Evolutionary conservation across 257 asterid genomes (phyloP).

Genomic region (Scutellaria barbata): DNA sequence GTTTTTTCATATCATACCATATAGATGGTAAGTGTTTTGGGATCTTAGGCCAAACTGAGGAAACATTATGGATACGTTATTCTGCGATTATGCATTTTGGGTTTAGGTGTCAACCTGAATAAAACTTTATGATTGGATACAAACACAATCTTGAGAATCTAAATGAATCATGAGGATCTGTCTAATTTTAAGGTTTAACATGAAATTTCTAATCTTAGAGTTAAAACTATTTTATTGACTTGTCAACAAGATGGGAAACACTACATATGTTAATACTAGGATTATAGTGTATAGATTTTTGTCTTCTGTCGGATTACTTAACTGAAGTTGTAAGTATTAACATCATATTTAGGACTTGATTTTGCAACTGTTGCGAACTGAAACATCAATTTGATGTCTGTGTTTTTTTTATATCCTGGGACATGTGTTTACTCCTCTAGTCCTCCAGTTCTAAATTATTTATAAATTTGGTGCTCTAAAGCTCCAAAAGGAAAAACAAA

Average conservation of each 20-base stretch:
- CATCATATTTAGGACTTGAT: too few species aligned
- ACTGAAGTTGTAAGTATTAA: background rate
- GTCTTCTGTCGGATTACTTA: background rate
- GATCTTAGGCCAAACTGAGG: background rate
- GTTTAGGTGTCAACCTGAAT: background rate
- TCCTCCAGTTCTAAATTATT: slow-evolving; percentile 46
- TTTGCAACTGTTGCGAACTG: background rate
- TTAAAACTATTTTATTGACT: background rate
- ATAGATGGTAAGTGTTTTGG: background rate
- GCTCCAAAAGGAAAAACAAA: slow-evolving; percentile 63
- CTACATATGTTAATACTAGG: background rate
- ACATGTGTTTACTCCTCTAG: slow-evolving; percentile 33
- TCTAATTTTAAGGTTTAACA: too few species aligned
- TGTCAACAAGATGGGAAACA: background rate
- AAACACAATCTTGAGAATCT: background rate
- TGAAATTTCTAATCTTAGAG: background rate
- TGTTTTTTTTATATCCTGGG: background rate
- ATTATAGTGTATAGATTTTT: background rate
- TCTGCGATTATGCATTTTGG: background rate
- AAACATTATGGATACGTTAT: background rate
- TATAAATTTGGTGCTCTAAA: slow-evolving; percentile 66
- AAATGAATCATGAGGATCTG: too few species aligned
- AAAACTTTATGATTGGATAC: background rate
- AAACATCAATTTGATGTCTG: slow-evolving; percentile 26
- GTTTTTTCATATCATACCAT: too few species aligned